Evolutionary conservation across 225 moss, liverwort and hornwort species (phyloP).

Genomic region (Bryum argenteum): DNA sequence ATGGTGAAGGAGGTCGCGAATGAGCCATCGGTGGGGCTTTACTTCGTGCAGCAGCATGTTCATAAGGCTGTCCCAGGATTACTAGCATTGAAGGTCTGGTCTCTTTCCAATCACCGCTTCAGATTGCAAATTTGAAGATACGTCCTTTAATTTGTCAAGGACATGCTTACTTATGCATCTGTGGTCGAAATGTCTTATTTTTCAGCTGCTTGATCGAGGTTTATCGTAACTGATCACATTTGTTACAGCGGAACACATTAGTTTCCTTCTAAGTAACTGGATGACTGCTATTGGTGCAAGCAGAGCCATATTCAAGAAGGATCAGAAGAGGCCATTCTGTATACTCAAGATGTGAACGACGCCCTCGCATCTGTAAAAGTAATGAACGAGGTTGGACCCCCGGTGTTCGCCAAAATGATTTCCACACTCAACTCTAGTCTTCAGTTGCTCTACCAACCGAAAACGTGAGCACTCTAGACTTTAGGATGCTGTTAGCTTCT

Average conservation of each 20-base stretch:
- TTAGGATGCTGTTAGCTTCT: constrained; percentile 10
- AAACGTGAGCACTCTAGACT: constrained; percentile 51
- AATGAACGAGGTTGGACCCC: constrained; percentile 87
- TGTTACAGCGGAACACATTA: constrained; percentile 2
- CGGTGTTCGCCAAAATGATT: constrained; percentile 88
- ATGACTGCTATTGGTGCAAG: constrained; percentile 32
- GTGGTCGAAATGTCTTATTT: not conserved
- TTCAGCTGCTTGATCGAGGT: constrained; percentile 3
- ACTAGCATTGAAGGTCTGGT: constrained; percentile 73
- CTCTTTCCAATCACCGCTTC: constrained; percentile 6
- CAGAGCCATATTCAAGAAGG: constrained; percentile 78
- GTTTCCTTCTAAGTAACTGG: constrained; percentile 8
- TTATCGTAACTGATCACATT: constrained; percentile 4
- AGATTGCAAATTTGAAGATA: not conserved
- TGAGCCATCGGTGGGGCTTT: constrained; percentile 95
- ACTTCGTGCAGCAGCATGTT: constrained; percentile 99
- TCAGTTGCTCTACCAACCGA: constrained; percentile 66
- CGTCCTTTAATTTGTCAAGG: not conserved
- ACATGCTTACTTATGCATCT: not conserved
- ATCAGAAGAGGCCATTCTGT: constrained; percentile 63
- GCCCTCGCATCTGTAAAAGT: constrained; percentile 75
- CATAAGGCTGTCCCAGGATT: constrained; percentile 95
- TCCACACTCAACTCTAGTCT: constrained; percentile 78
- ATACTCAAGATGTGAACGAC: constrained; percentile 84
- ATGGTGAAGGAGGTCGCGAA: constrained; percentile 89